Evolutionary conservation across 768 basidiomycete genomes (phyloP).

Genomic region (Leucosporidium scottii): DNA sequence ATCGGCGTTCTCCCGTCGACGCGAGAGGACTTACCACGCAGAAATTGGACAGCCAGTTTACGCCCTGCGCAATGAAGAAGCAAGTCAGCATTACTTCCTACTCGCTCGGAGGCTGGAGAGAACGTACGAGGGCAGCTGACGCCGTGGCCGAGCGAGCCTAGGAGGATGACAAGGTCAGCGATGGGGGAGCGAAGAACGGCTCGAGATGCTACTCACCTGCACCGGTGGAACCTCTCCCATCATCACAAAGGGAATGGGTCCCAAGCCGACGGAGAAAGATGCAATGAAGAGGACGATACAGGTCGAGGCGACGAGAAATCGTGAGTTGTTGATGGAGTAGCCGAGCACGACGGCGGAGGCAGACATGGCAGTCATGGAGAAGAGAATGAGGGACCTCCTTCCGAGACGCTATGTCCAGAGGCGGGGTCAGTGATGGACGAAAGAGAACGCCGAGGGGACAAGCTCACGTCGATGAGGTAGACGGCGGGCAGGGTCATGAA

Average conservation of each 20-base stretch:
- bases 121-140: constrained; percentile 40
- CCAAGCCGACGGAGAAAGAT: constrained; percentile 73
- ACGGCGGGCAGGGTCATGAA: constrained; percentile 46
- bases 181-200: neutral
- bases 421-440: neutral
- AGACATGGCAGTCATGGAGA: constrained; percentile 40
- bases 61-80: constrained; percentile 48
- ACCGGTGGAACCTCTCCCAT: constrained; percentile 80
- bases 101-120: constrained; percentile 5
- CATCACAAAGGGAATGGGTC: constrained; percentile 87
- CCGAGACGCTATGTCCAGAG: constrained; percentile 37
- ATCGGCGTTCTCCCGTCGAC: no score
- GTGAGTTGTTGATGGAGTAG: constrained; percentile 37
- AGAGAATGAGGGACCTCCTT: constrained; percentile 38
- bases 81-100: constrained; percentile 1
- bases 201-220: constrained; percentile 50
- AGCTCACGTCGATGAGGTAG: constrained; percentile 44
- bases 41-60: constrained; percentile 74
- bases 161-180: no score
- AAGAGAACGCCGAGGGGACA: neutral
- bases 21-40: constrained; percentile 51
- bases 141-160: constrained; percentile 40
- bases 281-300: constrained; percentile 39
- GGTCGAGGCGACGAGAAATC: constrained; percentile 36
- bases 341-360: constrained; percentile 39